Evolutionary conservation across 805 yeast species (phyloP).

Genomic region (Pichia rugopelliculosa): DNA sequence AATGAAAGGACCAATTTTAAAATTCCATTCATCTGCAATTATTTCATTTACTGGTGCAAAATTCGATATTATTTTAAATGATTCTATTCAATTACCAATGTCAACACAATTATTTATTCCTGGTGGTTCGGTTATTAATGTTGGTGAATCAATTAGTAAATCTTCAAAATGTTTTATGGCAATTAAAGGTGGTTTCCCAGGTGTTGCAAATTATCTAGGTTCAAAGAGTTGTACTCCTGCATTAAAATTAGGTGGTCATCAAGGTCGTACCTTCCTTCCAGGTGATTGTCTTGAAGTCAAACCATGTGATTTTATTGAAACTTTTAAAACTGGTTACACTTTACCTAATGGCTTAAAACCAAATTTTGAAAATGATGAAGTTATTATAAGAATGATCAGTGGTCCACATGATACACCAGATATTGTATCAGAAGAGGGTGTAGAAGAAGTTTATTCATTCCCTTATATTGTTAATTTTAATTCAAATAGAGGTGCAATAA

Average conservation of each 20-base stretch:
- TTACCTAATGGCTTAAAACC: slow-evolving; percentile 18
- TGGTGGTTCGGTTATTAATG: slow-evolving; percentile 16
- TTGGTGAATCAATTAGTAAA: slow-evolving; percentile 18
- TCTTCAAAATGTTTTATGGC: slow-evolving; percentile 23
- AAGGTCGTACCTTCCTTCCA: slow-evolving; percentile 23
- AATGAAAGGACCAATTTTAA: slow-evolving; percentile 22
- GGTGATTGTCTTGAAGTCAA: slow-evolving; percentile 25
- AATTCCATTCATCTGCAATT: slow-evolving; percentile 20
- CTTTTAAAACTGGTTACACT: slow-evolving; percentile 10
- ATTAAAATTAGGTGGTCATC: slow-evolving; percentile 25
- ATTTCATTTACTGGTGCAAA: slow-evolving; percentile 22
- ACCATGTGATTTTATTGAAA: neutral
- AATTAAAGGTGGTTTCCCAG: slow-evolving; percentile 26
- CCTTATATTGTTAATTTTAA: slow-evolving; percentile 22
- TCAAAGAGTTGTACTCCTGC: slow-evolving; percentile 27
- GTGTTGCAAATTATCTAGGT: slow-evolving; percentile 24
- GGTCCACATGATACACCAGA: slow-evolving; percentile 28
- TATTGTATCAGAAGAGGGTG: slow-evolving; percentile 21
- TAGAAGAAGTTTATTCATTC: slow-evolving; percentile 17
- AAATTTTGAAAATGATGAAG: slow-evolving; percentile 6
- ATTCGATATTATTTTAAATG: slow-evolving; percentile 16
- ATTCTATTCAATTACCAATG: slow-evolving; percentile 15
- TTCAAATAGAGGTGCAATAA: slow-evolving; percentile 26
- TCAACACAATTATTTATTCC: slow-evolving; percentile 20
- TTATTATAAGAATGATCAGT: slow-evolving; percentile 18